These are phyloP conservation scores for Dactylis glomerata DNA, from an alignment of 176 grass and related monocot genomes.

Conservation along the genomic window DNA sequence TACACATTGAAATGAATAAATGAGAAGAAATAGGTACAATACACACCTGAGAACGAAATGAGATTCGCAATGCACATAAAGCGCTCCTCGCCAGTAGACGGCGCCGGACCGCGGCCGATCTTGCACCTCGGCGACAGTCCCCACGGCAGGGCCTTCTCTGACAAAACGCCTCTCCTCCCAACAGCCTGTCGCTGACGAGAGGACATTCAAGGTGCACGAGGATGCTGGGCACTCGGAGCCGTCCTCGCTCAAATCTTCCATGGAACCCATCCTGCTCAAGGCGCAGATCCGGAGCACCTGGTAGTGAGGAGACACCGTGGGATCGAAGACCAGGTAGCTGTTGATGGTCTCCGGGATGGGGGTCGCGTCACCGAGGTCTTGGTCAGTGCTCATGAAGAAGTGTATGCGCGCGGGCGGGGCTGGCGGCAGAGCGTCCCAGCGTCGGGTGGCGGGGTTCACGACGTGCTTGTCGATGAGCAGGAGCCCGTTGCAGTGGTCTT, in stretches of 20 bases:
- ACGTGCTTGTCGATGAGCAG: not conserved
- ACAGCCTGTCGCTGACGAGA: not conserved
- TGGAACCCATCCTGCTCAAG: not conserved
- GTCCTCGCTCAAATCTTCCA: not conserved
- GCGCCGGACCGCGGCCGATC: not conserved
- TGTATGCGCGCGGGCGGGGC: not conserved
- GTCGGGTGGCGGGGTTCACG: not conserved
- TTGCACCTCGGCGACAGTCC: not conserved
- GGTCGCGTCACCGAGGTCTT: not conserved
- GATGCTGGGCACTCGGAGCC: not conserved
- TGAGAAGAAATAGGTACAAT: not conserved
- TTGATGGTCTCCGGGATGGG: not conserved
- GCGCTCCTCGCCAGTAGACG: not conserved
- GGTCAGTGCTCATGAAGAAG: not conserved
- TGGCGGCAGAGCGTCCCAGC: not conserved
- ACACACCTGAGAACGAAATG: not conserved
- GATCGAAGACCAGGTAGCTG: not conserved
- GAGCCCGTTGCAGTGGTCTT: not conserved
- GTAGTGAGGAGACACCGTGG: not conserved
- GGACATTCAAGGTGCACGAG: not conserved
- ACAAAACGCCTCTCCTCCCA: not conserved
- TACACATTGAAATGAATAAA: not conserved
- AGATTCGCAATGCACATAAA: not conserved
- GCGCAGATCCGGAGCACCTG: not conserved
- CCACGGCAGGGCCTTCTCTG: not conserved